These are phyloP conservation scores for Poronia punctata DNA, from an alignment of 495 filamentous ascomycete genomes.

Conservation along the genomic window DNA sequence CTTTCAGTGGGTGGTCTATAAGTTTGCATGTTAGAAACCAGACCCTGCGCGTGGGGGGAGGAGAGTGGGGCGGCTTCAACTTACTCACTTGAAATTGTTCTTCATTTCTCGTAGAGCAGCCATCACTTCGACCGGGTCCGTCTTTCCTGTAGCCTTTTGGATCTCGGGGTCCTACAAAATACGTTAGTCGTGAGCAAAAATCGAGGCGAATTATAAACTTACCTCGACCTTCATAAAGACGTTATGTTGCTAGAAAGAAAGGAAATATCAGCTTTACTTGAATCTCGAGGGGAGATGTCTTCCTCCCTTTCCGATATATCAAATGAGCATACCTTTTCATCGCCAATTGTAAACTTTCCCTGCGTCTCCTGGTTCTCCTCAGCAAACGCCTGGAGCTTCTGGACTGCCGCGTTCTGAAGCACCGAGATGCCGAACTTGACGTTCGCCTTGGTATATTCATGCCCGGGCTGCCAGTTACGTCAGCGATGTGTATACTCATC, in stretches of 20 bases:
- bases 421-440: slow-evolving; percentile 78
- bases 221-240: slow-evolving; percentile 92
- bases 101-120: slow-evolving; percentile 84
- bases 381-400: slow-evolving; percentile 70
- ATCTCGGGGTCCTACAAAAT: slow-evolving; percentile 70
- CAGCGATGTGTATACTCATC: slow-evolving; percentile 3
- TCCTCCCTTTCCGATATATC: too few relatives aligned
- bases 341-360: slow-evolving; percentile 93
- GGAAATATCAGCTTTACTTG: slow-evolving; percentile 5
- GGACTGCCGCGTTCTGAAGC: slow-evolving; percentile 63
- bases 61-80: slow-evolving; percentile 9
- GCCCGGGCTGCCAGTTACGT: slow-evolving; percentile 59
- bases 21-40: background rate
- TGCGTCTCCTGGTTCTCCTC: slow-evolving; percentile 79
- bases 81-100: slow-evolving; percentile 67
- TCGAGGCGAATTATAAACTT: slow-evolving; percentile 24
- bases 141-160: slow-evolving; percentile 77
- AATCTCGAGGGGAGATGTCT: too few relatives aligned
- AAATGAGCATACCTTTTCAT: slow-evolving; percentile 90
- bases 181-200: background rate
- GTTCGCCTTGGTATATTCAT: slow-evolving; percentile 94
- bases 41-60: background rate
- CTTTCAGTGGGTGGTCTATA: slow-evolving; percentile 18
- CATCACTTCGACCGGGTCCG: slow-evolving; percentile 81
- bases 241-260: slow-evolving; percentile 68